Evolutionary conservation across 441 rosid species (phyloP).

Genomic region (Francoa sonchifolia): DNA sequence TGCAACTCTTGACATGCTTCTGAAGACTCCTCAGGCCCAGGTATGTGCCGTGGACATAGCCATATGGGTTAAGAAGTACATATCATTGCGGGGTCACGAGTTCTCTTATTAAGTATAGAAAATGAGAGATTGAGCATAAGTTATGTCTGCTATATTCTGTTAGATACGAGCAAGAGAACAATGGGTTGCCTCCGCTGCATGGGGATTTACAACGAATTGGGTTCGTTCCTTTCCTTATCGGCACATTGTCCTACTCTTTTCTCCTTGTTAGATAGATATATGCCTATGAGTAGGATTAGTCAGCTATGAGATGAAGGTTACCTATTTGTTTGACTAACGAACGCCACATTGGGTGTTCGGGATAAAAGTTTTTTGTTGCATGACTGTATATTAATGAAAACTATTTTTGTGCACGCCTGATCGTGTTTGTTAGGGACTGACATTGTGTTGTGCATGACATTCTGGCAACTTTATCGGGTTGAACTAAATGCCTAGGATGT

Average conservation of each 20-base stretch:
- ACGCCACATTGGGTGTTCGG: too few relatives aligned
- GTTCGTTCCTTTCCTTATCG: slow-evolving; percentile 9
- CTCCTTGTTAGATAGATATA: slow-evolving; percentile 29
- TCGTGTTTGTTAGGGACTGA: too few relatives aligned
- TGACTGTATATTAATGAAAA: too few relatives aligned
- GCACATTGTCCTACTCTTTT: slow-evolving; percentile 9
- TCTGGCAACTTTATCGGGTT: too few relatives aligned
- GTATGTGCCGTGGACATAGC: slow-evolving; percentile 88
- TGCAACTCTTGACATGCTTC: slow-evolving; percentile 85
- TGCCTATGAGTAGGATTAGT: slow-evolving; percentile 19
- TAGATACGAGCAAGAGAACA: neutral
- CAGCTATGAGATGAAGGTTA: slow-evolving; percentile 22
- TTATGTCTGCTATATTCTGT: slow-evolving; percentile 4
- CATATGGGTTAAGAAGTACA: slow-evolving; percentile 86
- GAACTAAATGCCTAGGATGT: too few relatives aligned
- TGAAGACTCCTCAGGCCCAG: slow-evolving; percentile 76
- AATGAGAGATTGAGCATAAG: slow-evolving; percentile 10
- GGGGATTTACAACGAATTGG: slow-evolving; percentile 6
- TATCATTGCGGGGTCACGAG: slow-evolving; percentile 74
- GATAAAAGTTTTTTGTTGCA: too few relatives aligned
- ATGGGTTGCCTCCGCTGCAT: neutral
- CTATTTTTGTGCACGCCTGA: too few relatives aligned
- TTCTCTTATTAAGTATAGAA: slow-evolving; percentile 51
- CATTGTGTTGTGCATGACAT: too few relatives aligned
- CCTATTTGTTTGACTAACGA: too few relatives aligned